Conservation (phyloP, 176 grass and related monocot genomes). For the Neostapfia colusana region DNA sequence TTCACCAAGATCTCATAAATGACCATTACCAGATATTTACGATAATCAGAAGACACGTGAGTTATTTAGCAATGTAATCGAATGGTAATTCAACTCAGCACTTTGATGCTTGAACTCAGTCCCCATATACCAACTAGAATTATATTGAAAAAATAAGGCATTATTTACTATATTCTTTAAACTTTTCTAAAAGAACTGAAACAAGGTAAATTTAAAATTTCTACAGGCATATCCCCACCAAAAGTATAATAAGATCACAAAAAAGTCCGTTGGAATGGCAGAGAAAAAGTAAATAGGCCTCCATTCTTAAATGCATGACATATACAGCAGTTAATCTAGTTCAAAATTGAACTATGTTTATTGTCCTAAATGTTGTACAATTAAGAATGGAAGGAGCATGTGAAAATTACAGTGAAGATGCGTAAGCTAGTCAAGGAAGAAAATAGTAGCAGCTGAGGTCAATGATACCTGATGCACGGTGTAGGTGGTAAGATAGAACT, state of each 20-base stretch:
- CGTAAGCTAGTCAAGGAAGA: constrained; percentile 31
- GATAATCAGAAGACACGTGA: neutral
- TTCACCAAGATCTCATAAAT: neutral
- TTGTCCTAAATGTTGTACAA: too few species aligned
- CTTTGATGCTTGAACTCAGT: neutral
- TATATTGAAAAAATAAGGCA: neutral
- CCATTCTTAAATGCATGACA: too few species aligned
- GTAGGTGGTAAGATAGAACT: constrained; percentile 90
- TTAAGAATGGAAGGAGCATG: neutral
- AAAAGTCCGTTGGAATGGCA: neutral
- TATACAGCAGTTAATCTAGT: too few species aligned
- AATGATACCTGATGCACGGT: constrained; percentile 82
- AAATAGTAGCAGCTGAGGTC: constrained; percentile 79
- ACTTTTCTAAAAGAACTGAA: neutral
- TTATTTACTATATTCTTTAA: neutral
- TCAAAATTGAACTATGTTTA: too few species aligned
- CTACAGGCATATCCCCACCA: neutral
- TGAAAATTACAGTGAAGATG: neutral
- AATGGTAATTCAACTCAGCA: neutral
- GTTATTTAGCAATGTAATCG: constrained; percentile 1
- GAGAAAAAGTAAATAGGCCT: neutral
- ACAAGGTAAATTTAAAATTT: neutral
- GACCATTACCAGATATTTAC: neutral
- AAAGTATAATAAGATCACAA: neutral
- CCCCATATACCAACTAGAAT: neutral